Percentiles rank a stretch among this genome's conserved stretches.
These are phyloP conservation scores for Acer saccharum DNA, from an alignment of 345 rosid species.

Conservation along the genomic window DNA sequence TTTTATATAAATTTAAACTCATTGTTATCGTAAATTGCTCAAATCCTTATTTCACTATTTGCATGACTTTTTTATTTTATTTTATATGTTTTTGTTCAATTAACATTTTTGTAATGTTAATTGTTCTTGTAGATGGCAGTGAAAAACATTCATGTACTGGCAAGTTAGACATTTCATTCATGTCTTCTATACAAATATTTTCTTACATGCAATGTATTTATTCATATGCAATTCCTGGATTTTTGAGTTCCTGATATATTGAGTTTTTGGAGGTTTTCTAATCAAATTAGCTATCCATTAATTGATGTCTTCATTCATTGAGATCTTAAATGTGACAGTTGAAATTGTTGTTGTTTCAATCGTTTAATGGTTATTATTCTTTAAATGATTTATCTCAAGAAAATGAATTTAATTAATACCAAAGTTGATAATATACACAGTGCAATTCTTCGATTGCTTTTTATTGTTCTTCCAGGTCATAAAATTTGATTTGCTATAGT, in stretches of 20 bases:
- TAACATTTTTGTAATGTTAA: background rate
- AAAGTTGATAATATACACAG: background rate
- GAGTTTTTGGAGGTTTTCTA: background rate
- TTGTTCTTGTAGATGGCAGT: conserved; percentile 77
- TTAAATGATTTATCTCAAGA: background rate
- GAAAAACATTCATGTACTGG: conserved; percentile 99
- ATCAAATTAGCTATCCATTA: too few species aligned
- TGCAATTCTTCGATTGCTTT: background rate
- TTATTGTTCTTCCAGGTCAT: background rate
- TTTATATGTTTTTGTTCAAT: conserved; percentile 11
- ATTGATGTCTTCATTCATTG: background rate
- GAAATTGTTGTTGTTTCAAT: background rate
- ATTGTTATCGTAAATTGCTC: conserved; percentile 66
- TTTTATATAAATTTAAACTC: conserved; percentile 21
- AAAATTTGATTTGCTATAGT: background rate
- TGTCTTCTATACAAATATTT: background rate
- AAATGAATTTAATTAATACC: background rate
- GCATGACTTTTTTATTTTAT: background rate
- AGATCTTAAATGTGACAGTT: background rate
- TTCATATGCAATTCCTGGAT: background rate
- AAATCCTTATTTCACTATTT: background rate
- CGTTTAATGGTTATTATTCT: background rate
- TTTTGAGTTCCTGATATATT: background rate
- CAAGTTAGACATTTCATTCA: conserved; percentile 52
- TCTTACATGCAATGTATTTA: background rate